Conservation (phyloP, 2,329 filamentous ascomycete species). For the Fusarium sublunatum region DNA sequence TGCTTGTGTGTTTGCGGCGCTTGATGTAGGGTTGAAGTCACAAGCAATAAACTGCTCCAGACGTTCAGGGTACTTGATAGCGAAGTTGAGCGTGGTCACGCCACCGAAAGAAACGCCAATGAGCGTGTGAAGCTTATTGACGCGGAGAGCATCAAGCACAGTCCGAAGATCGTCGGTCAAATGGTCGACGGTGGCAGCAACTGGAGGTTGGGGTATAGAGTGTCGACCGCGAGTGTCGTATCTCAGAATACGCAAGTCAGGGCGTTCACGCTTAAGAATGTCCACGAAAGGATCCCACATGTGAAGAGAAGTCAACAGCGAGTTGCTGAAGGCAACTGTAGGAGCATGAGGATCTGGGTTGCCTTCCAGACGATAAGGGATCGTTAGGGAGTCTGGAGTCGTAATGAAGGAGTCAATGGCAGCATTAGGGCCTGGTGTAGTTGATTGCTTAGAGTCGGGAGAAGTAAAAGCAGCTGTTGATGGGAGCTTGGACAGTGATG, state of each 20-base stretch:
- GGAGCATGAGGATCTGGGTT: slow-evolving; percentile 74
- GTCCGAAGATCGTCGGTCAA: slow-evolving; percentile 74
- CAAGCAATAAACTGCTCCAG: slow-evolving; percentile 75
- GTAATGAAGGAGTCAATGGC: slow-evolving; percentile 75
- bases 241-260: slow-evolving; percentile 77
- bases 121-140: slow-evolving; percentile 72
- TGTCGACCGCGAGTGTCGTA: slow-evolving; percentile 81
- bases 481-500: slow-evolving; percentile 63
- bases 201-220: slow-evolving; percentile 58
- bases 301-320: slow-evolving; percentile 78
- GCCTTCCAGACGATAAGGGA: slow-evolving; percentile 82
- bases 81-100: slow-evolving; percentile 79
- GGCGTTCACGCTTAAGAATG: slow-evolving; percentile 68
- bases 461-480: slow-evolving; percentile 63
- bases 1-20: slow-evolving; percentile 77
- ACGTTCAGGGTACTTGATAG: slow-evolving; percentile 71
- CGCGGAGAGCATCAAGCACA: slow-evolving; percentile 76
- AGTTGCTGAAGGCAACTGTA: slow-evolving; percentile 81
- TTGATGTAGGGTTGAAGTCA: slow-evolving; percentile 81
- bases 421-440: slow-evolving; percentile 62
- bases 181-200: slow-evolving; percentile 69
- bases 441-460: slow-evolving; percentile 65
- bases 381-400: slow-evolving; percentile 72
- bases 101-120: slow-evolving; percentile 86
- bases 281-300: slow-evolving; percentile 84